Base-by-base conservation (phyloP, 2,329 filamentous ascomycete genomes). In the Pseudocercospora eumusae region DNA sequence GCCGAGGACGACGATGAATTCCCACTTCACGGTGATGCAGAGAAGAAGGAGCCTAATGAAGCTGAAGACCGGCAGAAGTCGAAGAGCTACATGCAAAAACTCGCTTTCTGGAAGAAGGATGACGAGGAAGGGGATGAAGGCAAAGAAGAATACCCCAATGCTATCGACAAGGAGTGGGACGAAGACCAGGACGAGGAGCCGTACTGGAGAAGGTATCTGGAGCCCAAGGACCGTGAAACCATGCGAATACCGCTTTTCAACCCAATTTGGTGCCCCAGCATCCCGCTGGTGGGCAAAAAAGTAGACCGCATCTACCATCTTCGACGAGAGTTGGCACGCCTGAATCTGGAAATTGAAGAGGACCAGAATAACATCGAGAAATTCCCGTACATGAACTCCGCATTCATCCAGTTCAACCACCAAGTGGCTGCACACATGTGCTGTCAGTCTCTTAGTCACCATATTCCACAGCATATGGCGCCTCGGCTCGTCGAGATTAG, bases 351-450 rank as follows among this genome's bases (percentile, higher is more conserved):
- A 74, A 97, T 99, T 58, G 93, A 97, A 69, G 81, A 88, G 49
- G 95, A 98, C 68, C 95, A 99, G 74, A 84, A 88, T 57, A 83
- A 95, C 54, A 89, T 90, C 0, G 93, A 97, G 68, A 86, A 88
- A 4, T 98, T 92, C 65, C 93, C 93, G 0, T 79, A 93, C 52
- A 96, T 97, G 92, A 96, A 91, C 71, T 96, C 93, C 0, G 95
- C 95, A 0, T 99, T 99, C 70, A 92, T 99, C 64, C 95, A 99
- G 74, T 99, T 99, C 82, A 96, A 99, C 72, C 90, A 97, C 73
- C 95, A 99, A 74, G 91, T 97, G 1, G 93, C 93, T 5, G 95
- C 95, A 0, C 95, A 99, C 72, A 98, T 99, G 95, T 95, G 93
- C 61, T 97, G 92, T 74, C 95, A 99, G 75, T 88, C 91, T 53